A percentile compares a stretch with the other conserved stretches of the same genome.
Conservation (phyloP, 1,139 yeast genomes). For the Taiozyma sp. region DNA sequence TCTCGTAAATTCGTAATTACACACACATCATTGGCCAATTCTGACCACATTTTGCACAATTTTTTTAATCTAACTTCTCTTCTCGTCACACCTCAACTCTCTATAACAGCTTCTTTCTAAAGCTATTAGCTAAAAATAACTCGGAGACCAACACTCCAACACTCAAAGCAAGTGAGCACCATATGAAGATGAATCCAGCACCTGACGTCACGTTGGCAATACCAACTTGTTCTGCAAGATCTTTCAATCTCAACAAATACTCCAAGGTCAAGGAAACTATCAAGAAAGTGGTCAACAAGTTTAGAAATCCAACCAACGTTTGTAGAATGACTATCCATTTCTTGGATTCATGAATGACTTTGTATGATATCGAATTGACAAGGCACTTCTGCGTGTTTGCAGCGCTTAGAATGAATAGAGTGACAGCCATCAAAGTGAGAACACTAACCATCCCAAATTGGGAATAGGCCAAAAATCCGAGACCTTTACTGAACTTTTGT, state of each 20-base stretch:
- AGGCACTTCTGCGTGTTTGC: neutral
- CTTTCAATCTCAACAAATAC: slow-evolving; percentile 16
- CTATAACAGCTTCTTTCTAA: slow-evolving; percentile 7
- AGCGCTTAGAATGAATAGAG: slow-evolving; percentile 2
- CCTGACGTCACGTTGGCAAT: slow-evolving; percentile 21
- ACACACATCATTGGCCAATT: neutral
- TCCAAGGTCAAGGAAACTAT: slow-evolving; percentile 20
- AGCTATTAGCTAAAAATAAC: slow-evolving; percentile 17
- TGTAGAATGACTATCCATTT: slow-evolving; percentile 6
- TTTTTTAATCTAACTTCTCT: neutral
- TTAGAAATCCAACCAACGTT: slow-evolving; percentile 10
- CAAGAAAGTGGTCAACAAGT: slow-evolving; percentile 11
- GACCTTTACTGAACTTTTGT: slow-evolving; percentile 23
- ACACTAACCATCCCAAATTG: slow-evolving; percentile 9
- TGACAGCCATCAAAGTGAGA: slow-evolving; percentile 1
- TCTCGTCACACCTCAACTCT: neutral
- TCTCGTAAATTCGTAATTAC: neutral
- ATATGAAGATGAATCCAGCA: slow-evolving; percentile 18
- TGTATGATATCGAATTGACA: neutral
- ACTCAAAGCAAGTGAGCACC: slow-evolving; percentile 15
- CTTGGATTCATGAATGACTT: neutral
- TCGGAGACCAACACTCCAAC: slow-evolving; percentile 1
- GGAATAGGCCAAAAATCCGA: slow-evolving; percentile 15
- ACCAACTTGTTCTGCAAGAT: slow-evolving; percentile 17
- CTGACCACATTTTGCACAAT: neutral